phyloP scores from a whole-genome alignment of 2,329 filamentous ascomycete genomes.

The Aureobasidium uvarum region DNA sequence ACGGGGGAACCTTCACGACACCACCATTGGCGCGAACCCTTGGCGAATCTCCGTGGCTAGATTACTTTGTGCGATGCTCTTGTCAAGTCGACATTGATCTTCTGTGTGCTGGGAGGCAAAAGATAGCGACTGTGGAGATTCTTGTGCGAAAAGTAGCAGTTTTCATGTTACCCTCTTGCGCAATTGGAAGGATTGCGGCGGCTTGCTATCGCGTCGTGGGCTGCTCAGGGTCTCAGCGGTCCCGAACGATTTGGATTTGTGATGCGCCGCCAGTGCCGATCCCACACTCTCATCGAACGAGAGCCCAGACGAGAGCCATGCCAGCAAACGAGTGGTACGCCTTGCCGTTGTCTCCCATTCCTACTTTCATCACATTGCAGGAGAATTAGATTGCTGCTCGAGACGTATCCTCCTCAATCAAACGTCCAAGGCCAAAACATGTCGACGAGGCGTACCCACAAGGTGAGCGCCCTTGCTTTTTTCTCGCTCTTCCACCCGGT shows the following conservation, averaged over 20 bases:
- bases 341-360: slow-evolving; percentile 19
- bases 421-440: neutral
- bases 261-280: slow-evolving; percentile 15
- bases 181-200: slow-evolving; percentile 4
- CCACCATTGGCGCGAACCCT: slow-evolving; percentile 18
- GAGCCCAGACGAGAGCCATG: slow-evolving; percentile 5
- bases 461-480: neutral
- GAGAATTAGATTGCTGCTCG: neutral
- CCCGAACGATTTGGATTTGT: slow-evolving; percentile 19
- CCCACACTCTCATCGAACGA: slow-evolving; percentile 13
- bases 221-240: slow-evolving; percentile 20
- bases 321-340: slow-evolving; percentile 15
- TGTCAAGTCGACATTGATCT: neutral
- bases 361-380: slow-evolving; percentile 19
- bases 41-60: neutral
- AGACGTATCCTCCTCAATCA: neutral
- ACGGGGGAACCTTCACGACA: slow-evolving; percentile 10
- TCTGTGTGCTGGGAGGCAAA: neutral
- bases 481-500: neutral
- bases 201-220: neutral
- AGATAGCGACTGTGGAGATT: neutral
- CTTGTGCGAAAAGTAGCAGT: slow-evolving; percentile 10
- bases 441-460: neutral
- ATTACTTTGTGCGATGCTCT: neutral
- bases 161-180: slow-evolving; percentile 14